Conservation (phyloP, 768 basidiomycete genomes). For the Pulveroboletus sp. region DNA sequence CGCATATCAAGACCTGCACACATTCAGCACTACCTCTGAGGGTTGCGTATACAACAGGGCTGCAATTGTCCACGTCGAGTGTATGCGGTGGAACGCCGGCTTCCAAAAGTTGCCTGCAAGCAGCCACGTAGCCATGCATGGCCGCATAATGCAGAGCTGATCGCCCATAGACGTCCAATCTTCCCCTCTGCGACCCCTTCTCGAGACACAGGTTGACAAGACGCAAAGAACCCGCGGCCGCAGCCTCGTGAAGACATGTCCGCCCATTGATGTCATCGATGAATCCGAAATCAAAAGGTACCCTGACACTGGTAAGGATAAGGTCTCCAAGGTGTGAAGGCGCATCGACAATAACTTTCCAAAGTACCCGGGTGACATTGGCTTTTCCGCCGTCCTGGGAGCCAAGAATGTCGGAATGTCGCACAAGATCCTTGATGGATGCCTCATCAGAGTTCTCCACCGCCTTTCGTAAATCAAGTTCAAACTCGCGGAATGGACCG, state of each 20-base stretch:
- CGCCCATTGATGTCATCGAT: constrained; percentile 97
- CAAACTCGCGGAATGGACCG: constrained; percentile 82
- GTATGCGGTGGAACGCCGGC: constrained; percentile 60
- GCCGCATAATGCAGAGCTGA: constrained; percentile 94
- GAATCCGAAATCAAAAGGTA: constrained; percentile 83
- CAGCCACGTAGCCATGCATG: constrained; percentile 78
- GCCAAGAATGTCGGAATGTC: constrained; percentile 61
- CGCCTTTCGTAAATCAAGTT: constrained; percentile 79
- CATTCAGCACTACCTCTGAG: constrained; percentile 79
- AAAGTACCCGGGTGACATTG: constrained; percentile 86
- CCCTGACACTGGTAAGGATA: constrained; percentile 60
- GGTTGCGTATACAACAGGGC: constrained; percentile 90
- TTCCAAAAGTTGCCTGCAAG: constrained; percentile 74
- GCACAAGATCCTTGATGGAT: constrained; percentile 64
- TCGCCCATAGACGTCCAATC: constrained; percentile 85
- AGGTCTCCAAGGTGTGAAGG: constrained; percentile 67
- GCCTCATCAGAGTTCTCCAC: constrained; percentile 55
- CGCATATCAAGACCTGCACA: constrained; percentile 74
- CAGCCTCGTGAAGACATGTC: constrained; percentile 89
- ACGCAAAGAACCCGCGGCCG: constrained; percentile 73
- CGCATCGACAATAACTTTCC: constrained; percentile 87
- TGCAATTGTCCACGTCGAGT: constrained; percentile 91
- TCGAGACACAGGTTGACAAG: constrained; percentile 79
- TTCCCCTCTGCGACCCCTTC: constrained; percentile 64
- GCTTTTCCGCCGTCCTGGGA: constrained; percentile 56